A percentile compares a stretch with the other conserved stretches of the same genome.
Evolutionary conservation across 225 moss, liverwort and hornwort species (phyloP).

Genomic region (Sphagnum tenellum): DNA sequence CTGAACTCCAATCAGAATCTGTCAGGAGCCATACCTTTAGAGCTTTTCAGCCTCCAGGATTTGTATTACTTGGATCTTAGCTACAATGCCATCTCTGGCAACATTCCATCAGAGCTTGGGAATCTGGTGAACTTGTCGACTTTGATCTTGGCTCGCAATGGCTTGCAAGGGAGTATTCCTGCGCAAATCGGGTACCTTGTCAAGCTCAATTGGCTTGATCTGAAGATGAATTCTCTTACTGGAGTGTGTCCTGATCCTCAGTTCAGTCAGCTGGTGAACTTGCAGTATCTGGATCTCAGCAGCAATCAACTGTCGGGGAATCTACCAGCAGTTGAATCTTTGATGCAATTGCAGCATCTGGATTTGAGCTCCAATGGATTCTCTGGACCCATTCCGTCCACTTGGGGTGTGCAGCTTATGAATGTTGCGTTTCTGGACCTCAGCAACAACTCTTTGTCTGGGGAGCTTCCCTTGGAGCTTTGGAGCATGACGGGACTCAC

Average conservation of each 20-base stretch:
- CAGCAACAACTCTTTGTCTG: constrained; percentile 49
- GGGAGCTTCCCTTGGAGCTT: constrained; percentile 46
- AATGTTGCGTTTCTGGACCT: constrained; percentile 39
- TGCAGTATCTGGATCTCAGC: constrained; percentile 24
- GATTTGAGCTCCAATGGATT: constrained; percentile 27
- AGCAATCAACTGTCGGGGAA: constrained; percentile 30
- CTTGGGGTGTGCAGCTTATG: constrained; percentile 30
- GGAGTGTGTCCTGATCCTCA: constrained; percentile 31
- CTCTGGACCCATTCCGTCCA: constrained; percentile 28
- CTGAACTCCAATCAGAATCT: constrained; percentile 24
- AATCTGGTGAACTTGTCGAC: constrained; percentile 30
- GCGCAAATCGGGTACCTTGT: constrained; percentile 42
- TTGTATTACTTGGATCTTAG: constrained; percentile 56
- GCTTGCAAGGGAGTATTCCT: constrained; percentile 39
- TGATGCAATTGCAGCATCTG: constrained; percentile 15
- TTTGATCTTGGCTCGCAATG: constrained; percentile 46
- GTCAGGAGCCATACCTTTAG: background rate
- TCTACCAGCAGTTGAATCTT: constrained; percentile 20
- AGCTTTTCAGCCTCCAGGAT: constrained; percentile 25
- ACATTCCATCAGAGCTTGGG: constrained; percentile 28
- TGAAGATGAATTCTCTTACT: constrained; percentile 36
- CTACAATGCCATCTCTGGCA: constrained; percentile 32
- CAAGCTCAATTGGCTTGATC: constrained; percentile 27
- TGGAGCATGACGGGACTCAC: constrained; percentile 34
- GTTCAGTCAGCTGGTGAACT: constrained; percentile 30